Base-by-base conservation (phyloP, 441 rosid species). In the Pelargonium australe region DNA sequence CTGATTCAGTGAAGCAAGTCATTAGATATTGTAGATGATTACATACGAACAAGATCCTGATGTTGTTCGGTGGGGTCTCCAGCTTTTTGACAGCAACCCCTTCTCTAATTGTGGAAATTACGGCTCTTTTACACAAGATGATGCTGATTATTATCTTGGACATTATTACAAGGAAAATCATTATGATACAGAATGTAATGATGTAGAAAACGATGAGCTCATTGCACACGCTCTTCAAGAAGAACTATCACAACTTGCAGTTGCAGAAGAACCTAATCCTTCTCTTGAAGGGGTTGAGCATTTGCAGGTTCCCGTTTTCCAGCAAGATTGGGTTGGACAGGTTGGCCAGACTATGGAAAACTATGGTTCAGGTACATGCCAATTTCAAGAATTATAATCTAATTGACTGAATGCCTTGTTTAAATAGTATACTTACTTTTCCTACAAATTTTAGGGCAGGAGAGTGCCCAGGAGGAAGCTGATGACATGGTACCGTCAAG, bases 161-260 rank as follows among this genome's bases (percentile, higher is more conserved):
- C 80, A 76, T 6, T 72, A 81, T 76, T 68, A 70, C 6, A 40
- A 68, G 77, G 90, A 87, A 68, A 84, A 83, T 60, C 80, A 83
- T 66, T 79, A 77, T 64, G 73, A 64, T 37, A 16, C 68, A 2
- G 88, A 82, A 55, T 72, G 69, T 73, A 81, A 66, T 28, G 72
- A 84, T 70, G 74, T 89, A n/a, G 89, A 84, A 44, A 81, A 67
- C 72, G 95, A 89, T 71, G 96, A 86, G 83, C 79, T 84, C 19
- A 80, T 89, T 69, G 96, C 96, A 3, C 86, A 67, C 40, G 76
- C 83, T 49, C 83, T 89, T 71, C 96, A 89, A 79, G 89, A 87
- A 72, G 90, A 89, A 70, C 75, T 89, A 61, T 86, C 87, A 7
- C 90, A 82, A 69, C 88, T 89, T 12, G 83, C 89, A 45, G 82